Evolutionary conservation across 2,329 filamentous ascomycete species (phyloP), one percentile per base, ranked within the genome.

Genomic region (Neoascochyta sp.): DNA sequence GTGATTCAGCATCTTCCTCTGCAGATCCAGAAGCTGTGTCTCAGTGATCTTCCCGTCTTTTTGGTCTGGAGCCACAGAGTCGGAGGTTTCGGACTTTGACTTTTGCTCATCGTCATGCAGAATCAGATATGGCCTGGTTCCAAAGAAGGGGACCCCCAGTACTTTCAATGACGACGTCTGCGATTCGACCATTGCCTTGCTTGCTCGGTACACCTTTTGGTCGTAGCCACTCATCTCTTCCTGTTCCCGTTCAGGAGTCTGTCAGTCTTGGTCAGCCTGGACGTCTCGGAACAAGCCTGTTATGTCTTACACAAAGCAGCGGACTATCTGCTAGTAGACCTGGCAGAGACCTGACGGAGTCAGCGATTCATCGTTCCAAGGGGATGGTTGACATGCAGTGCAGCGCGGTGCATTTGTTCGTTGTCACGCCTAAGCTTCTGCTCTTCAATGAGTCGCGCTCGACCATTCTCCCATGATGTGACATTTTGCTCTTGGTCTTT

Each of bases 401-500:
- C 70, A 23, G 69, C 69, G 44, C 77, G 69, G 12, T 78, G 54
- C 39, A 70, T 70, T 43, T 67, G 67, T 40, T 76, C 71, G 28
- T 72, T 73, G 35, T 73, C 71, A 4, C 62, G 65, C 34, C 76
- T 64, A 2, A 65, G 60, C n/a, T 51, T 57, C 34, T 78, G 75
- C 35, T 71, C 73, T 17, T 66, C 58, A 5, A 76, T 48, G 14
- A 80, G 52, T 5, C 66, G 70, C 34, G 72, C 56, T 3, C 76
- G 68, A 2, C 69, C 70, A 15, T 65, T 56, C 63, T 71, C 77
- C 69, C 80, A 84, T 43, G 76, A 70, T 42, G 69, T 69, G 43
- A 83, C 78, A 45, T 83, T 74, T 22, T 71, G 68, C 46, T 78
- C 72, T 54, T 84, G 80, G 22, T 76, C 71, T 32, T 69, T 69